Evolutionary conservation across 495 filamentous ascomycete species (phyloP), one percentile per base, ranked within the genome.

Genomic region (Trypethelium eluteriae): DNA sequence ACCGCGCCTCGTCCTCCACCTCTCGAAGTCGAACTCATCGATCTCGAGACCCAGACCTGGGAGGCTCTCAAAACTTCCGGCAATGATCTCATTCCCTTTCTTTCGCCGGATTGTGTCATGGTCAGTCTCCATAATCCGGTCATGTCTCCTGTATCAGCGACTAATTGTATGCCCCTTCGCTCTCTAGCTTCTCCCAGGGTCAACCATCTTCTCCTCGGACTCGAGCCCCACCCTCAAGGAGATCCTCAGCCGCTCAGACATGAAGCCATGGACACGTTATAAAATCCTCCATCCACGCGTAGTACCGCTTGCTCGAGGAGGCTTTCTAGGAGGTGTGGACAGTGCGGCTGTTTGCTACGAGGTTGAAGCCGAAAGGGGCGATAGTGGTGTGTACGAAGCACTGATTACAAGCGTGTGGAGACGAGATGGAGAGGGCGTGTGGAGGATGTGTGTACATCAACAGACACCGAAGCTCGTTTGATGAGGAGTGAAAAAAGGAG

Each of bases 1-100:
- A 46, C 41, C 7, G 41, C 41, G 5, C 49, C 49, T 5, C 11
- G 49, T n/a, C 5, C 49, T 18, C 49, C 11, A n/a, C 18, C 12
- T 18, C n/a, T 53, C n/a, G 49, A 53, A 16, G 5, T 14, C 12
- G 49, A 53, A n/a, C 49, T 53, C 12, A 53, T 53, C n/a, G 49
- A 53, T 5, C 49, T 14, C 49, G 49, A 53, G n/a, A 53, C n/a
- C 49, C 49, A 25, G 18, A 53, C 49, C n/a, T 53, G 49, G 49
- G 49, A 53, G 49, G n/a, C 49, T n/a, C 49, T 53, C 49, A 53
- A 53, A 18, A 53, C 49, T 14, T 53, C 49, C n/a, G 49, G 49
- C 49, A 53, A 5, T 5, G 49, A 11, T 5, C 49, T 53, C n/a
- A 11, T 53, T n/a, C 11, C 49, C 12, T 53, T 53, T 53, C 49